Percentiles rank a stretch among this genome's conserved stretches.
Conservation (phyloP, 176 grass and related monocot species). For the Musa beccarii region DNA sequence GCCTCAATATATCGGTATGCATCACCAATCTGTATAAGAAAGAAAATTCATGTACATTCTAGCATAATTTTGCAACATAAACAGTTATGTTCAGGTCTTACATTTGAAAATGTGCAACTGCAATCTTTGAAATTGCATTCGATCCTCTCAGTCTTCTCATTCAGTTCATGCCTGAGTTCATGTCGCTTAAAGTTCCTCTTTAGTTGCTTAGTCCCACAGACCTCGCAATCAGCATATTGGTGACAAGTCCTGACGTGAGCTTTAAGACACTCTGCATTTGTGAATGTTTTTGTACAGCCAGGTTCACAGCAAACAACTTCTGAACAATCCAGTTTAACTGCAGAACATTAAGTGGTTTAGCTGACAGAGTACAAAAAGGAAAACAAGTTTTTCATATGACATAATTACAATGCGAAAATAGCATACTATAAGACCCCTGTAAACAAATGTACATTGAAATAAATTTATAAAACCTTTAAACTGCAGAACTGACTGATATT, state of each 20-base stretch:
- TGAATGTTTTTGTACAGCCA: slow-evolving; percentile 54
- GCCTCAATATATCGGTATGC: too few species aligned
- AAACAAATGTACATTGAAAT: too few species aligned
- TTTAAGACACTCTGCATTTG: slow-evolving; percentile 46
- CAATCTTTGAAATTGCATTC: slow-evolving; percentile 54
- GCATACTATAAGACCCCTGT: too few species aligned
- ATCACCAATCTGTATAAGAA: not conserved
- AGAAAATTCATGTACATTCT: too few species aligned
- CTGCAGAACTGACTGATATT: too few species aligned
- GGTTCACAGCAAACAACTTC: slow-evolving; percentile 60
- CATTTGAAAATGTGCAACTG: slow-evolving; percentile 64
- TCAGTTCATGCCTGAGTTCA: slow-evolving; percentile 45
- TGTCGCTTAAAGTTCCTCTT: slow-evolving; percentile 83
- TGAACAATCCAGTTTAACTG: slow-evolving; percentile 50
- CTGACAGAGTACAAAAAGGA: not conserved
- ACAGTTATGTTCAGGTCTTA: slow-evolving; percentile 1
- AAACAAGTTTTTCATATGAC: not conserved
- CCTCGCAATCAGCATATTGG: slow-evolving; percentile 41
- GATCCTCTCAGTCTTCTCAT: slow-evolving; percentile 27
- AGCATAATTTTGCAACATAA: not conserved
- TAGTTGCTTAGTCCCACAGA: slow-evolving; percentile 57
- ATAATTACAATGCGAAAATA: too few species aligned
- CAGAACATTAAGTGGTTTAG: not conserved
- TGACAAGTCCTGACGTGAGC: slow-evolving; percentile 53
- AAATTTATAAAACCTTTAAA: too few species aligned